Conservation (phyloP, 2,329 filamentous ascomycete species). For the Eurotiales sp. region DNA sequence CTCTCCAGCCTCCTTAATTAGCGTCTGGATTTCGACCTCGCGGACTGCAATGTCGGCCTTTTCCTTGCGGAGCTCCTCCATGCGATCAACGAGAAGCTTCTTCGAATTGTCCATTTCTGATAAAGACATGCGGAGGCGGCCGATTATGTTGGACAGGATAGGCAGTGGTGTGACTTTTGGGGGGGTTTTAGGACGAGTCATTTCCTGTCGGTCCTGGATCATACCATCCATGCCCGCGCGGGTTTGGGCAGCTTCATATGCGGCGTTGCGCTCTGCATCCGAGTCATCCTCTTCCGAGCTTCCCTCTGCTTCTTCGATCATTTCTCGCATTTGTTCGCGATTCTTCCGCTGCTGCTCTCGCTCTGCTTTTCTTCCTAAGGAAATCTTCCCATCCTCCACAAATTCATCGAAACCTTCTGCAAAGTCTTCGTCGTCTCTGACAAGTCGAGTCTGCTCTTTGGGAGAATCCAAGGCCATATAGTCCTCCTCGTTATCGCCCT, state of each 20-base stretch:
- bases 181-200: conserved; percentile 53
- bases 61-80: conserved; percentile 66
- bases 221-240: conserved; percentile 74
- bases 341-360: conserved; percentile 63
- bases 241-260: conserved; percentile 84
- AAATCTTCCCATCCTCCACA: conserved; percentile 76
- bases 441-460: conserved; percentile 67
- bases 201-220: conserved; percentile 43
- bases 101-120: conserved; percentile 62
- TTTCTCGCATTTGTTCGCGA: conserved; percentile 72
- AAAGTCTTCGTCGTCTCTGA: conserved; percentile 84
- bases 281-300: conserved; percentile 61
- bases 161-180: conserved; percentile 76
- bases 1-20: conserved; percentile 77
- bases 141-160: conserved; percentile 64
- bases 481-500: conserved; percentile 31
- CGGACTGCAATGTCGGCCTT: conserved; percentile 64
- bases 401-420: conserved; percentile 92
- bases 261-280: conserved; percentile 63
- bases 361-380: conserved; percentile 75
- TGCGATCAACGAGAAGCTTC: conserved; percentile 56
- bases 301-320: conserved; percentile 77
- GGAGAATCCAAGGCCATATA: conserved; percentile 48
- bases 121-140: conserved; percentile 60
- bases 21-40: conserved; percentile 73